Evolutionary conservation across 352 stramenopile genomes (phyloP).

Genomic region (Pythium periplocum): DNA sequence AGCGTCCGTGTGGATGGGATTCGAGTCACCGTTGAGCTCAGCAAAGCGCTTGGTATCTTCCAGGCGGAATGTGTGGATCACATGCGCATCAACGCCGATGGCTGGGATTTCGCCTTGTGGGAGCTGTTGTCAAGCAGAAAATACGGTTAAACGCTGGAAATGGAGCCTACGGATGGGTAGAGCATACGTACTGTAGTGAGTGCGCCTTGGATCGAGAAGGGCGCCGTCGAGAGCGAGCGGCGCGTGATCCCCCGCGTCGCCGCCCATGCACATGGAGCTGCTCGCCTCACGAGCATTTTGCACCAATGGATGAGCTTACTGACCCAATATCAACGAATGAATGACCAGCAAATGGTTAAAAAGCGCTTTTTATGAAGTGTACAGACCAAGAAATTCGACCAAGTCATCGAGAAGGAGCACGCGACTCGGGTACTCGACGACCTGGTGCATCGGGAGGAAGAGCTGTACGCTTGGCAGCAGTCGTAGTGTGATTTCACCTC

Average conservation of each 20-base stretch:
- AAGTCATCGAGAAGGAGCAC: conserved; percentile 9
- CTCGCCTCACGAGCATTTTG: too few relatives aligned
- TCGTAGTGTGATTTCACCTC: too few relatives aligned
- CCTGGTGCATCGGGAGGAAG: not conserved
- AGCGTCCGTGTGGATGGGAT: conserved; percentile 72
- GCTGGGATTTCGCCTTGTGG: conserved; percentile 30
- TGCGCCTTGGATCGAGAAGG: conserved; percentile 28
- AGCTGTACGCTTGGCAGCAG: too few relatives aligned
- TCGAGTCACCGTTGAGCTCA: conserved; percentile 58
- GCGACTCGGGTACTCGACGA: conserved; percentile 4
- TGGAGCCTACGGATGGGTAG: not conserved
- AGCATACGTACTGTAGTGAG: conserved; percentile 22
- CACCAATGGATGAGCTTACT: too few relatives aligned
- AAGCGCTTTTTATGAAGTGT: not conserved
- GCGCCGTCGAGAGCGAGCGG: not conserved
- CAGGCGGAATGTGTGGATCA: conserved; percentile 58
- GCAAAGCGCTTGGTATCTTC: conserved; percentile 62
- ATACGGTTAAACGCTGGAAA: not conserved
- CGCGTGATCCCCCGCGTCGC: too few relatives aligned
- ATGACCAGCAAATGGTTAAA: too few relatives aligned
- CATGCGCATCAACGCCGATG: conserved; percentile 48
- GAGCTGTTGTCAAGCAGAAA: conserved; percentile 27
- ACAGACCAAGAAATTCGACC: not conserved
- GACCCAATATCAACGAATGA: too few relatives aligned
- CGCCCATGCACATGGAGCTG: too few relatives aligned